These are phyloP conservation scores for Rhexocercosporidium sp. DNA, from an alignment of 2,329 filamentous ascomycete species.

Conservation along the genomic window DNA sequence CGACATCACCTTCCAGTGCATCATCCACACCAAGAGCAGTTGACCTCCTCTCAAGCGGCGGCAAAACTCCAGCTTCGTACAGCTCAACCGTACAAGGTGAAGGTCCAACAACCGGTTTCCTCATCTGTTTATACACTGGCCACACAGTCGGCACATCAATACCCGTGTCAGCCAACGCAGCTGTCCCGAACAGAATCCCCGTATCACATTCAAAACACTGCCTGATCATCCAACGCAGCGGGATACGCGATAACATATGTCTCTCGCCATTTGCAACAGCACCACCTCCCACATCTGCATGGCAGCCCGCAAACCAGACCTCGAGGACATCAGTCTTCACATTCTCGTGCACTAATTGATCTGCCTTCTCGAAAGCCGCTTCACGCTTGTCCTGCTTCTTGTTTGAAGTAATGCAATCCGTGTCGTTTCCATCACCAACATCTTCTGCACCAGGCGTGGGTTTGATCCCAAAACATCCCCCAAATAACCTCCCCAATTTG, in stretches of 20 bases:
- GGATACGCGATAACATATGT: constrained; percentile 51
- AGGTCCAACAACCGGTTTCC: constrained; percentile 43
- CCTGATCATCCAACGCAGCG: constrained; percentile 54
- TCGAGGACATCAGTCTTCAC: constrained; percentile 50
- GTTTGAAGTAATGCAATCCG: background rate
- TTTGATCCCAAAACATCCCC: constrained; percentile 1
- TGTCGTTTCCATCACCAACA: background rate
- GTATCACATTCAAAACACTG: constrained; percentile 54
- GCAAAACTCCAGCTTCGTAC: constrained; percentile 43
- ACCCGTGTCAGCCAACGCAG: constrained; percentile 47
- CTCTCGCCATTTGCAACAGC: constrained; percentile 48
- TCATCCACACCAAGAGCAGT: constrained; percentile 39
- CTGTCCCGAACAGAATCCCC: constrained; percentile 49
- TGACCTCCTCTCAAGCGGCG: constrained; percentile 42
- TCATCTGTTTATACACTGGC: constrained; percentile 44
- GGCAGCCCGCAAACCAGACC: constrained; percentile 49
- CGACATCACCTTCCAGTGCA: constrained; percentile 26
- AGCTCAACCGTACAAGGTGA: constrained; percentile 44
- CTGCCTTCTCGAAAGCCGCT: constrained; percentile 4
- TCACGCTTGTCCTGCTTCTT: constrained; percentile 28
- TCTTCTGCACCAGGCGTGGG: constrained; percentile 1
- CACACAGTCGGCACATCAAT: constrained; percentile 49
- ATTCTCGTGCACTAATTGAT: background rate
- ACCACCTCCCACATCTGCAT: constrained; percentile 49
- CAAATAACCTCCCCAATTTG: background rate